These are phyloP conservation scores for Trichoderma virens DNA, from an alignment of 495 filamentous ascomycete species.

Conservation along the genomic window DNA sequence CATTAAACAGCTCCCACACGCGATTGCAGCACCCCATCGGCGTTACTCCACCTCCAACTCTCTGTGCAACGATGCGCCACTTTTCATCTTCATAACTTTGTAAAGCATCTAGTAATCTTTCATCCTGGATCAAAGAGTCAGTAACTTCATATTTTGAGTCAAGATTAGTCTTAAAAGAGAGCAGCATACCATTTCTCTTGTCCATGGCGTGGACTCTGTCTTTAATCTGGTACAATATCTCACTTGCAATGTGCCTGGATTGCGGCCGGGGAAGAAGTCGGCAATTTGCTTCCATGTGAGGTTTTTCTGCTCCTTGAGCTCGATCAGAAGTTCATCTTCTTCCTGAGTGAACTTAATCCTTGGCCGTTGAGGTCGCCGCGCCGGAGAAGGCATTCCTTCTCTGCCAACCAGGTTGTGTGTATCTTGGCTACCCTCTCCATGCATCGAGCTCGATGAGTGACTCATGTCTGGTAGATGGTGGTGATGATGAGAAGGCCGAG, in stretches of 20 bases:
- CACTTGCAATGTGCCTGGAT: constrained; percentile 82
- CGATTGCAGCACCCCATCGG: constrained; percentile 78
- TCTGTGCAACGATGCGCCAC: constrained; percentile 80
- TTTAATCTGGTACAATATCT: constrained; percentile 92
- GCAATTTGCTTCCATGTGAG: constrained; percentile 95
- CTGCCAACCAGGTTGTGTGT: constrained; percentile 71
- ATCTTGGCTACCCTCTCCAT: constrained; percentile 38
- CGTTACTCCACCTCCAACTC: constrained; percentile 79
- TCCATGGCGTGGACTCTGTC: constrained; percentile 87
- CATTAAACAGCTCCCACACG: constrained; percentile 49
- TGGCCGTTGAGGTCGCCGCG: constrained; percentile 66
- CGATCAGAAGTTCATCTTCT: constrained; percentile 75
- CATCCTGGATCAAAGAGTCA: constrained; percentile 46
- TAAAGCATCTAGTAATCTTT: constrained; percentile 68
- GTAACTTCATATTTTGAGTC: constrained; percentile 12
- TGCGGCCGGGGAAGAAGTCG: constrained; percentile 85
- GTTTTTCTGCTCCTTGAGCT: constrained; percentile 85
- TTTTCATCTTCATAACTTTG: constrained; percentile 85
- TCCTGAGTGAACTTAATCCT: constrained; percentile 87
- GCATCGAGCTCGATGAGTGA: constrained; percentile 48
- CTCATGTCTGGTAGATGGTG: constrained; percentile 62
- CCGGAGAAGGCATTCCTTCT: constrained; percentile 73
- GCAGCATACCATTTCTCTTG: constrained; percentile 72
- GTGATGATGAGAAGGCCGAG: constrained; percentile 55
- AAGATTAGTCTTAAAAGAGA: constrained; percentile 13